Conservation (phyloP, 441 rosid genomes). For the Corymbia citriodora region DNA sequence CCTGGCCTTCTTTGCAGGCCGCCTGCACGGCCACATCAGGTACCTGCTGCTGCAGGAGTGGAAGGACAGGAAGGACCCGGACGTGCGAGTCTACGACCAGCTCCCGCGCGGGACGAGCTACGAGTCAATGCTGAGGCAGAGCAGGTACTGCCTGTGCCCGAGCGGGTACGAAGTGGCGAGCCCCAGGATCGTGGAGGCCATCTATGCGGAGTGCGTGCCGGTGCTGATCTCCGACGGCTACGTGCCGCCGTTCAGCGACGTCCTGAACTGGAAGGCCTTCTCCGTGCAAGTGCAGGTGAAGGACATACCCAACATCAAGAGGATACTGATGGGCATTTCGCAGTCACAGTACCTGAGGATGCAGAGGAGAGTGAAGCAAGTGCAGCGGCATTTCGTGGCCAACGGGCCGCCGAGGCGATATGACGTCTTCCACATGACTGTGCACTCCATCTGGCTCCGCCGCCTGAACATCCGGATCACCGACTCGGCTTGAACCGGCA, state of each 20-base stretch:
- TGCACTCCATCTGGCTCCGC: constrained; percentile 33
- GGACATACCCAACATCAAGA: constrained; percentile 24
- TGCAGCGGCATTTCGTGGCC: constrained; percentile 27
- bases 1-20: constrained; percentile 22
- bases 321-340: constrained; percentile 16
- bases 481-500: not conserved
- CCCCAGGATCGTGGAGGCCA: constrained; percentile 31
- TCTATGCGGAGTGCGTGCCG: constrained; percentile 31
- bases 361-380: constrained; percentile 25
- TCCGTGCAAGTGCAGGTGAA: constrained; percentile 17
- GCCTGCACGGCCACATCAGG: constrained; percentile 26
- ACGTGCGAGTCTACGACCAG: constrained; percentile 17
- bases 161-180: constrained; percentile 35
- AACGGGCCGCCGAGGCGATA: constrained; percentile 22
- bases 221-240: constrained; percentile 26
- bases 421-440: constrained; percentile 29
- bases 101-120: constrained; percentile 18
- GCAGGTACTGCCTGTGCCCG: constrained; percentile 34
- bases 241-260: constrained; percentile 30
- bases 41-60: constrained; percentile 13
- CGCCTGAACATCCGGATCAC: constrained; percentile 23
- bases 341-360: constrained; percentile 23
- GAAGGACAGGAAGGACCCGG: constrained; percentile 17
- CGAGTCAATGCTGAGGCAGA: constrained; percentile 14
- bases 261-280: constrained; percentile 24